phyloP scores from a whole-genome alignment of 73 alveolate genomes.

The Loxodes magnus region DNA sequence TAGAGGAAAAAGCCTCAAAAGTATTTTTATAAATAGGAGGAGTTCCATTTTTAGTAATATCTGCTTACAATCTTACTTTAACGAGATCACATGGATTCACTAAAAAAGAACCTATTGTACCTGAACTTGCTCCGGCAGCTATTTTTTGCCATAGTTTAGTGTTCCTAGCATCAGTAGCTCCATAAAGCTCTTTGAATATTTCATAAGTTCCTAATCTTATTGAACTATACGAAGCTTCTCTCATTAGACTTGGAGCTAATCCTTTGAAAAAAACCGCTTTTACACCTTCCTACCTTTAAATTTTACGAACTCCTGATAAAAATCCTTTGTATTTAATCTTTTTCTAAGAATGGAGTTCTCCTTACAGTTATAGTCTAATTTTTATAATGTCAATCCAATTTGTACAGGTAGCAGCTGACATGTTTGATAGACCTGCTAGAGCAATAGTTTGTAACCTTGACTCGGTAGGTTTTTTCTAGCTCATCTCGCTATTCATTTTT shows the following conservation, averaged over 20 bases:
- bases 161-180: slow-evolving; percentile 45
- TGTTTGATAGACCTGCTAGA: slow-evolving; percentile 54
- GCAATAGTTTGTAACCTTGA: too few relatives aligned
- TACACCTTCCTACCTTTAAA: slow-evolving; percentile 32
- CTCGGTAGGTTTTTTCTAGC: too few relatives aligned
- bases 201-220: slow-evolving; percentile 59
- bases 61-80: slow-evolving; percentile 56
- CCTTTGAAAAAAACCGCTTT: slow-evolving; percentile 41
- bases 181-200: slow-evolving; percentile 45
- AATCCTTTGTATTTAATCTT: slow-evolving; percentile 26
- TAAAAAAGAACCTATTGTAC: slow-evolving; percentile 56
- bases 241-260: slow-evolving; percentile 32
- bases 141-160: slow-evolving; percentile 48
- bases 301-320: slow-evolving; percentile 22
- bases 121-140: slow-evolving; percentile 61
- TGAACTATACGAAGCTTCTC: slow-evolving; percentile 49
- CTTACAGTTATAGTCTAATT: slow-evolving; percentile 42
- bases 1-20: slow-evolving; percentile 13
- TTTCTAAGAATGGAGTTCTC: slow-evolving; percentile 19
- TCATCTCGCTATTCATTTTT: too few relatives aligned
- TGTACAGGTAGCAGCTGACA: slow-evolving; percentile 51
- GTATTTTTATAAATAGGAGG: too few relatives aligned
- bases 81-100: slow-evolving; percentile 71
- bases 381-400: slow-evolving; percentile 68
- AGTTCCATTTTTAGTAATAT: slow-evolving; percentile 11